A percentile compares a stretch with the other conserved stretches of the same genome.
These are phyloP conservation scores for Candida andamanensis DNA, from an alignment of 805 yeast genomes.

Conservation along the genomic window DNA sequence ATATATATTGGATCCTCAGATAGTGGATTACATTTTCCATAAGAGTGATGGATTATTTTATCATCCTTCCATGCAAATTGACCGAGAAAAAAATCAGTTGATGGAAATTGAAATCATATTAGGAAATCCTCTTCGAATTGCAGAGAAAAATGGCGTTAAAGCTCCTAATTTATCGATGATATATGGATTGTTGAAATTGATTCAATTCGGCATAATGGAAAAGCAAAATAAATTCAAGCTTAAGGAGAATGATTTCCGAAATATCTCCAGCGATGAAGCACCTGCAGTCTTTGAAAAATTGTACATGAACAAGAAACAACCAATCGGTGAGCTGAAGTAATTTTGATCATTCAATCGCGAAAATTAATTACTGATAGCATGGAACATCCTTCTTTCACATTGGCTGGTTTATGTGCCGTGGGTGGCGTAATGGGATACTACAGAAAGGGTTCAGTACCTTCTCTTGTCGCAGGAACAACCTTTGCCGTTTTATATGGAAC, in stretches of 20 bases:
- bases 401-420: slow-evolving; percentile 60
- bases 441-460: slow-evolving; percentile 70
- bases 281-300: slow-evolving; percentile 8
- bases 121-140: slow-evolving; percentile 37
- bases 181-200: slow-evolving; percentile 54
- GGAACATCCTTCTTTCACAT: slow-evolving; percentile 78
- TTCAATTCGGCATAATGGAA: slow-evolving; percentile 61
- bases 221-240: slow-evolving; percentile 34
- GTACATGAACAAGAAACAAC: background rate
- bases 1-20: slow-evolving; percentile 44
- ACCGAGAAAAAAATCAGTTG: slow-evolving; percentile 30
- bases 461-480: slow-evolving; percentile 70
- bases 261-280: slow-evolving; percentile 15
- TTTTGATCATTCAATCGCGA: background rate
- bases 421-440: slow-evolving; percentile 70
- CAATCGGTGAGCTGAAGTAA: background rate
- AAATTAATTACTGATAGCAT: slow-evolving; percentile 14
- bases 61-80: slow-evolving; percentile 39
- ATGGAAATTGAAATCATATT: slow-evolving; percentile 37
- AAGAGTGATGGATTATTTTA: slow-evolving; percentile 42
- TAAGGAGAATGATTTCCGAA: slow-evolving; percentile 19
- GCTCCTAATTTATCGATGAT: slow-evolving; percentile 59
- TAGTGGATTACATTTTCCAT: slow-evolving; percentile 47
- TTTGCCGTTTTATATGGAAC: slow-evolving; percentile 57
- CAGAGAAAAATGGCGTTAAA: slow-evolving; percentile 30